Conservation (phyloP, 257 asterid species). For the Solanum bulbocastanum region DNA sequence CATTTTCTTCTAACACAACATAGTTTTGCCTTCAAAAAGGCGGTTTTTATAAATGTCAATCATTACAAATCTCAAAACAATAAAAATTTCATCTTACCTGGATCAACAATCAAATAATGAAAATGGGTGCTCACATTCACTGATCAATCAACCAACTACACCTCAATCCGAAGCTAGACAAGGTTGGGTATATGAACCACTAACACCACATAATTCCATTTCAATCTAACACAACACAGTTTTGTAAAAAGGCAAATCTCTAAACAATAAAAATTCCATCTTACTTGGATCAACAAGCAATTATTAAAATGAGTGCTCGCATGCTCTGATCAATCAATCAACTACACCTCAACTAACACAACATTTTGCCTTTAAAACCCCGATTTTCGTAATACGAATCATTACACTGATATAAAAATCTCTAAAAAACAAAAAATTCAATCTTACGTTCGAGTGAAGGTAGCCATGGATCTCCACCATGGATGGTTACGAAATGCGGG, state of each 20-base stretch:
- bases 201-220: neutral
- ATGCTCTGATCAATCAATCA: neutral
- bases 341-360: neutral
- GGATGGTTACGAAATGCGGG: conserved; percentile 23
- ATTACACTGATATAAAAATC: neutral
- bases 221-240: neutral
- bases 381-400: neutral
- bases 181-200: neutral
- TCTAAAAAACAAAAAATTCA: neutral
- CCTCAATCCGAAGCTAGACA: neutral
- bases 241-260: neutral
- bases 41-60: neutral
- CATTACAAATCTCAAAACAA: neutral
- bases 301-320: neutral
- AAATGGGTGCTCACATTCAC: neutral
- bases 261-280: neutral
- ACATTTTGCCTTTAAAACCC: neutral
- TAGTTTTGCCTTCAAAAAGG: no score
- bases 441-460: conserved; percentile 82
- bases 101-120: neutral
- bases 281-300: neutral
- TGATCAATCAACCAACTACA: neutral
- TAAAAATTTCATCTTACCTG: neutral
- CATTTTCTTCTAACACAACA: neutral
- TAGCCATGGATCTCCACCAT: conserved; percentile 98